Percentiles rank a stretch among this genome's conserved stretches.
Conservation (phyloP, 2,329 filamentous ascomycete species). For the Curvularia hawaiiensis region DNA sequence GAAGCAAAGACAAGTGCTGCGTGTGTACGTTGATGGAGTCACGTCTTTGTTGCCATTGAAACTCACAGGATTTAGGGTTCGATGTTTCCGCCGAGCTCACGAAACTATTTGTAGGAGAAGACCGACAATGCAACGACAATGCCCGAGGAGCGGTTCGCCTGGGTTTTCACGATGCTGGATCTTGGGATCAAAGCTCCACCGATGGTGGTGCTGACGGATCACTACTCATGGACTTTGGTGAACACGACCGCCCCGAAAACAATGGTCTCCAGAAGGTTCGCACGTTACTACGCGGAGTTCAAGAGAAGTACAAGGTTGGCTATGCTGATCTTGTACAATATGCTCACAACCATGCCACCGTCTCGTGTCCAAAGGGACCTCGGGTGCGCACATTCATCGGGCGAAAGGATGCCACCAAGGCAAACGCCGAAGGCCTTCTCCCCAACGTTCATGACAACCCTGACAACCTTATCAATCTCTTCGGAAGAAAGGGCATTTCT, state of each 20-base stretch:
- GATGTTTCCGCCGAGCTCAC: slow-evolving; percentile 42
- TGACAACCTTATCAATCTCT: slow-evolving; percentile 53
- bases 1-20: slow-evolving; percentile 35
- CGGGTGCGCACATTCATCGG: slow-evolving; percentile 58
- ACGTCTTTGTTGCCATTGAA: not conserved
- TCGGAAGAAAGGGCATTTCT: slow-evolving; percentile 58
- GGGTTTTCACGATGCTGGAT: slow-evolving; percentile 45
- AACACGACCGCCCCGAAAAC: slow-evolving; percentile 48
- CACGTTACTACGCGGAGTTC: slow-evolving; percentile 46
- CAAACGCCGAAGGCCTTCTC: slow-evolving; percentile 53
- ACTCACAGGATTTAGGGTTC: slow-evolving; percentile 28
- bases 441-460: slow-evolving; percentile 51
- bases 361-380: slow-evolving; percentile 59
- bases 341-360: slow-evolving; percentile 53
- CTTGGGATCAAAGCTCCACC: slow-evolving; percentile 44
- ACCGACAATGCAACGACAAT: slow-evolving; percentile 42
- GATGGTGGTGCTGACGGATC: slow-evolving; percentile 51
- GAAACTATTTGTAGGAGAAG: slow-evolving; percentile 26
- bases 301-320: slow-evolving; percentile 51
- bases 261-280: slow-evolving; percentile 54
- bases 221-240: slow-evolving; percentile 46
- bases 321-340: slow-evolving; percentile 63
- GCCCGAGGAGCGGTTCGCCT: slow-evolving; percentile 43
- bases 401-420: slow-evolving; percentile 51
- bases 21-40: slow-evolving; percentile 26